phyloP scores from a whole-genome alignment of 306 rosid genomes.

The Cyclanthera cordifolia region DNA sequence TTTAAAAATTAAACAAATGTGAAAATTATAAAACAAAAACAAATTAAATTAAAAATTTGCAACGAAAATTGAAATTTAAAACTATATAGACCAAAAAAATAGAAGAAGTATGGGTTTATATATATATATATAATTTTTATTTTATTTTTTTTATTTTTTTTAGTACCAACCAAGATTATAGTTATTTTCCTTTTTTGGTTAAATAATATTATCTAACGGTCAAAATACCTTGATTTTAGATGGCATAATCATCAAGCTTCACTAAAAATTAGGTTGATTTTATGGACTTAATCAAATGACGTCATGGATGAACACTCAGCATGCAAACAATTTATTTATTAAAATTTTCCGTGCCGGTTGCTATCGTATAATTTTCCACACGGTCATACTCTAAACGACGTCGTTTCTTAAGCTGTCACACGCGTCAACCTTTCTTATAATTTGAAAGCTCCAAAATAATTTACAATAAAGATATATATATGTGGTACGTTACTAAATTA shows the following conservation, averaged over 20 bases:
- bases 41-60: no score
- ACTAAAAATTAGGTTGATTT: conserved; percentile 9
- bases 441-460: neutral
- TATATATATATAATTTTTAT: no score
- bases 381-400: neutral
- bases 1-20: no score
- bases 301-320: conserved; percentile 5
- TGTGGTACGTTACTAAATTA: neutral
- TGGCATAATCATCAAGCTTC: conserved; percentile 4
- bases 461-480: no score
- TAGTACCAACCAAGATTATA: no score
- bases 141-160: no score
- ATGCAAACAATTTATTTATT: neutral
- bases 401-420: neutral
- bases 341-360: neutral
- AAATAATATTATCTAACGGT: neutral
- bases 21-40: no score
- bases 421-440: neutral
- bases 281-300: neutral
- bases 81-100: no score
- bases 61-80: no score
- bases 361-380: neutral
- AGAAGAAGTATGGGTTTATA: no score
- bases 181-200: neutral
- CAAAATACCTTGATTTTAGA: neutral